Base-by-base conservation (phyloP, 2,329 filamentous ascomycete species). In the Aspergillus tamarii region DNA sequence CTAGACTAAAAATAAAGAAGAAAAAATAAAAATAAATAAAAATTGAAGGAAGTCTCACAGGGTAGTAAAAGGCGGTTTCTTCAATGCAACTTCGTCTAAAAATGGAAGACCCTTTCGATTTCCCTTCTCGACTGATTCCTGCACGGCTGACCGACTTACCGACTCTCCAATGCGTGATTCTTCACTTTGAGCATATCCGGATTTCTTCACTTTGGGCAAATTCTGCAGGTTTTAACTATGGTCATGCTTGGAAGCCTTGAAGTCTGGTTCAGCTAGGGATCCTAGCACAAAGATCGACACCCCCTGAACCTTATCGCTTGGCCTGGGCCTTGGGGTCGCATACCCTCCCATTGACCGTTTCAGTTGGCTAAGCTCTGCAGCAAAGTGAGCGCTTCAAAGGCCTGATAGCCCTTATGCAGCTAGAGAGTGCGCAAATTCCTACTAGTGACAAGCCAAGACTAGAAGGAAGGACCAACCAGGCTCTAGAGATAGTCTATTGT, bases 381-480 rank as follows among this genome's bases (percentile, higher is more conserved):
- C 3, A 28, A 8, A 48, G 19, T 11, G 28, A 11, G 8, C 8
- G 16, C 21, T 28, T 55, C 52, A 55, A 5, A 55, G 16, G n/a
- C 52, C 8, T 19, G 21, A 32, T 55, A 55, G 52, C n/a, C 21
- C 34, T 14, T 23, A 9, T 19, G 21, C 14, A 32, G 48, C 48
- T 39, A 39, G 36, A 19, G 5, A 14, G 34, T 26, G 23, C 52
- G n/a, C 11, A 23, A 39, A 8, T 19, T n/a, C 28, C 26, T n/a
- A 43, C 26, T 30, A 43, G 39, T 23, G 9, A 7, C 6, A 26
- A 52, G n/a, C 36, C 36, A 43, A 41, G 46, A 45, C 36, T 4
- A n/a, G 41, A 60, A 30, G 48, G 46, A 57, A 50, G 46, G 30
- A 30, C 46, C 50, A 55, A 26, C 52, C 23, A 50, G 14, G 26